Base-by-base conservation (phyloP, 352 stramenopile species). In the Globisporangium acanthophoron region DNA sequence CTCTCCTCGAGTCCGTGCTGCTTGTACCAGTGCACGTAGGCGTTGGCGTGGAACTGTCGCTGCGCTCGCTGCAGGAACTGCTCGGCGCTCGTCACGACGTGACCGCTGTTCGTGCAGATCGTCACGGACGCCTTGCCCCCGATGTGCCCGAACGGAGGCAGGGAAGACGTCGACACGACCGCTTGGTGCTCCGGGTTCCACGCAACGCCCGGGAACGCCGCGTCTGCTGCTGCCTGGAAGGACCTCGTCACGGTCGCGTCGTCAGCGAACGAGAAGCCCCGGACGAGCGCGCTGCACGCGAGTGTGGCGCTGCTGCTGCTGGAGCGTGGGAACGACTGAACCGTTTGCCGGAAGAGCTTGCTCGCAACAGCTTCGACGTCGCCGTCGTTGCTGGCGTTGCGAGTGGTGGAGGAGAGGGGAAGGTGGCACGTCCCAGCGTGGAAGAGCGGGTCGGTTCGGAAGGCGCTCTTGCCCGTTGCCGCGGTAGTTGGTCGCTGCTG, bases 1-100 rank as follows among this genome's bases (percentile, higher is more conserved):
- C 39, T 47, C 29, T 79, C 63, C 50, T 79, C 71, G 8, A 79
- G 61, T 40, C 71, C 71, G 50, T 79, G 63, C 41, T 79, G 67
- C 43, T 67, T 70, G 51, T 75, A 80, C 71, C 71, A 80, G 56
- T 80, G 71, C 0, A 63, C 60, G 54, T 80, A 80, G n/a, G 71
- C 71, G 0, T 60, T 51, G 0, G 68, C 71, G 18, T 65, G 35
- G 40, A 73, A 76, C 61, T 80, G 71, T 3, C 50, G 58, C n/a
- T 56, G 62, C 7, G 62, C 71, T 16, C 71, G 68, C 21, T 73
- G 39, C 4, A 76, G 50, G 48, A 68, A 80, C 27, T 80, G 68
- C 24, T 56, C 40, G 3, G 65, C 64, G 40, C 71, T 77, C 4
- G 37, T 6, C 11, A 58, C 41, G 12, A 63, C 65, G 31, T 80